phyloP scores from a whole-genome alignment of 129 eudicot genomes.

The Helichrysum umbraculigerum region DNA sequence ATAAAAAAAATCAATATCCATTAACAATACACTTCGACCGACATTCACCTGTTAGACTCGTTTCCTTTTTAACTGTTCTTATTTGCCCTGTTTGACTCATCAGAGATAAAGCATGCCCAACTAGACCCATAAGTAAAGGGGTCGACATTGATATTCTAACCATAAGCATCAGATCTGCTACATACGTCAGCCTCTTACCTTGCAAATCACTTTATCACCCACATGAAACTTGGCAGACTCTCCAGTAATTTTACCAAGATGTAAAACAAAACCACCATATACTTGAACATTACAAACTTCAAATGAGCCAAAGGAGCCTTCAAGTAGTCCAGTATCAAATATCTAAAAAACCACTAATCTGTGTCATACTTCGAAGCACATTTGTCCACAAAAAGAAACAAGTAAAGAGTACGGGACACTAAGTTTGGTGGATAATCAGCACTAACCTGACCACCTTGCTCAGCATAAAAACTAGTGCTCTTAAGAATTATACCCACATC shows the following conservation, averaged over 20 bases:
- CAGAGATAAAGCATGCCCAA: background rate
- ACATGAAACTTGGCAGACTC: slow-evolving; percentile 56
- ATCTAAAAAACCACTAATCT: slow-evolving; percentile 47
- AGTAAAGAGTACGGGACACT: background rate
- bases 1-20: background rate
- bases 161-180: background rate
- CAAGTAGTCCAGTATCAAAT: slow-evolving; percentile 79
- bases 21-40: background rate
- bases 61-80: background rate
- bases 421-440: slow-evolving; percentile 16
- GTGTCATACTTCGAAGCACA: slow-evolving; percentile 11
- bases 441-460: slow-evolving; percentile 99
- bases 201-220: slow-evolving; percentile 76
- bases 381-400: background rate
- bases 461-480: slow-evolving; percentile 93
- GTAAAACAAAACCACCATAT: slow-evolving; percentile 80
- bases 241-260: slow-evolving; percentile 68
- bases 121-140: background rate
- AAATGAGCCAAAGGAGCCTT: slow-evolving; percentile 69
- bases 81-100: background rate
- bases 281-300: slow-evolving; percentile 80
- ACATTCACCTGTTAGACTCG: background rate
- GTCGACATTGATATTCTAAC: background rate
- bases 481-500: slow-evolving; percentile 85
- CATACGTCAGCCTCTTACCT: slow-evolving; percentile 45